Conservation (phyloP, 345 rosid genomes). For the Syzygium oleosum region DNA sequence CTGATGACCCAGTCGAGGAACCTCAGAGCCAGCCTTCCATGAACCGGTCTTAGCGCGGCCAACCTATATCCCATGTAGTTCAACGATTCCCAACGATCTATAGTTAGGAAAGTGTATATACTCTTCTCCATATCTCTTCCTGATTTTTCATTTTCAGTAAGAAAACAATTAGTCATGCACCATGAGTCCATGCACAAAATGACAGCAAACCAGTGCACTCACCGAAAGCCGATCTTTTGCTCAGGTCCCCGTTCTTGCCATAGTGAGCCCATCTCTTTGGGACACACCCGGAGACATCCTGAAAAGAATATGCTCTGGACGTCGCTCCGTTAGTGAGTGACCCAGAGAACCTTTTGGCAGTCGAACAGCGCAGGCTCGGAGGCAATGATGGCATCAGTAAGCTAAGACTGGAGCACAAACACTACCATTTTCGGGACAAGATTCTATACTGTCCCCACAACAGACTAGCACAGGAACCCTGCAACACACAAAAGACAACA, state of each 20-base stretch:
- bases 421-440: not conserved
- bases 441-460: not conserved
- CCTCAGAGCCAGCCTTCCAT: conserved; percentile 79
- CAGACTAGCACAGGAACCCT: not conserved
- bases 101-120: conserved; percentile 60
- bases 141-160: conserved; percentile 7
- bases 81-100: conserved; percentile 83
- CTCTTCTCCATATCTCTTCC: conserved; percentile 59
- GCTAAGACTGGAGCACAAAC: not conserved
- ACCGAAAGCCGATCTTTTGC: not conserved
- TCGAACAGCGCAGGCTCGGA: not conserved
- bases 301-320: not conserved
- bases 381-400: not conserved
- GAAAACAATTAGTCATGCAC: not conserved
- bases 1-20: conserved; percentile 65
- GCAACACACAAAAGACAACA: not conserved
- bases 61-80: conserved; percentile 73
- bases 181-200: not conserved
- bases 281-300: not conserved
- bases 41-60: conserved; percentile 66
- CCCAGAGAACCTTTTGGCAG: not conserved
- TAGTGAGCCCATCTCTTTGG: not conserved
- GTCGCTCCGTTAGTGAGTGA: not conserved
- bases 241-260: not conserved
- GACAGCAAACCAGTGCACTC: not conserved